These are phyloP conservation scores for Neonothopanus nambi DNA, from an alignment of 1,284 basidiomycete species.

Conservation along the genomic window DNA sequence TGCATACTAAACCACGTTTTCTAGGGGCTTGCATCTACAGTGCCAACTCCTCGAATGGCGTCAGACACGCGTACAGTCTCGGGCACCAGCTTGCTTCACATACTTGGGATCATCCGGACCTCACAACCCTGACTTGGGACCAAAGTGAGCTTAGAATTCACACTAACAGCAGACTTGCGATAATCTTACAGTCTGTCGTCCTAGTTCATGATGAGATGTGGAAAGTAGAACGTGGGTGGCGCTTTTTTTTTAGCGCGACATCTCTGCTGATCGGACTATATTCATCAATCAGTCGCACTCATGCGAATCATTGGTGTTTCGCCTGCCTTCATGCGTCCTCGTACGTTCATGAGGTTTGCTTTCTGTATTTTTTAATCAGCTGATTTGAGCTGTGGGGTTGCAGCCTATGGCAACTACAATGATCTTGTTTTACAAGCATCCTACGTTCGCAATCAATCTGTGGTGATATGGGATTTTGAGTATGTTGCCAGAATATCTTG, in stretches of 20 bases:
- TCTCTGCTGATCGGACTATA: background rate
- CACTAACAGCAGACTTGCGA: background rate
- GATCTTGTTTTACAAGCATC: slow-evolving; percentile 34
- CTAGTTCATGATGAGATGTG: slow-evolving; percentile 25
- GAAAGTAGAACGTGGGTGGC: slow-evolving; percentile 25
- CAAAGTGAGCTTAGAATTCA: slow-evolving; percentile 27
- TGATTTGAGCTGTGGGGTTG: background rate
- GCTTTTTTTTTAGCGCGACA: background rate
- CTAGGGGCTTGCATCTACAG: slow-evolving; percentile 30
- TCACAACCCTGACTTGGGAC: slow-evolving; percentile 31
- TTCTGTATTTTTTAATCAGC: background rate
- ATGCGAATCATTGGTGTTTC: slow-evolving; percentile 31
- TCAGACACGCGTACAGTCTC: slow-evolving; percentile 22
- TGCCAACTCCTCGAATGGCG: slow-evolving; percentile 15
- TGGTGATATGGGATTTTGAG: slow-evolving; percentile 48
- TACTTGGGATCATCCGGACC: slow-evolving; percentile 21
- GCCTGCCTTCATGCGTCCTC: slow-evolving; percentile 38
- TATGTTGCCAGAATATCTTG: slow-evolving; percentile 22
- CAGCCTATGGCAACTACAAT: slow-evolving; percentile 38
- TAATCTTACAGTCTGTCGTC: background rate
- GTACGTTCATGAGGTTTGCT: background rate
- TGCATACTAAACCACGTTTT: background rate
- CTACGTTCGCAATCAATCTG: slow-evolving; percentile 35
- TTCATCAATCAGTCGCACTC: slow-evolving; percentile 27
- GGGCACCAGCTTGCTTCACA: slow-evolving; percentile 24